Evolutionary conservation across 495 filamentous ascomycete genomes (phyloP).

Genomic region (Podospora conica): DNA sequence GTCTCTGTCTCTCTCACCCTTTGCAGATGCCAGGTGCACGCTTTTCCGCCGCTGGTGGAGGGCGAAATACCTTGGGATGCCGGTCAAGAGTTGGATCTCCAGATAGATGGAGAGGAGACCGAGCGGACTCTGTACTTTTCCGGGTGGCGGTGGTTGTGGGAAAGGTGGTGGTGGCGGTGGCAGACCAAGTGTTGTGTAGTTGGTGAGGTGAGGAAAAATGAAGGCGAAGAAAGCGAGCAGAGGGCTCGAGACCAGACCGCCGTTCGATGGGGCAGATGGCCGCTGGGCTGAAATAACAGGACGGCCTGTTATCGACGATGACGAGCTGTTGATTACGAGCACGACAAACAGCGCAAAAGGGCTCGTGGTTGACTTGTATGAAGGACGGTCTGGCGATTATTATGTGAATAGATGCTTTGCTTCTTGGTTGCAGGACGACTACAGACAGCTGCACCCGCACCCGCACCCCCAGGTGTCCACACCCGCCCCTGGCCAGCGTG

Average conservation of each 20-base stretch:
- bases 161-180: background rate
- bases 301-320: background rate
- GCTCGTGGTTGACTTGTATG: background rate
- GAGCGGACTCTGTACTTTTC: background rate
- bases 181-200: background rate
- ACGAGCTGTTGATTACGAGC: background rate
- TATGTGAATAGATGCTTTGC: background rate
- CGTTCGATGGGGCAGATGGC: background rate
- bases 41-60: background rate
- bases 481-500: too few species aligned
- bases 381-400: background rate
- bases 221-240: background rate
- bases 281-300: background rate
- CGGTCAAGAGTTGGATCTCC: background rate
- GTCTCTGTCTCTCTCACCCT: background rate
- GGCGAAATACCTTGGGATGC: background rate
- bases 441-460: background rate
- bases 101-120: background rate
- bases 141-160: background rate
- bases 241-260: background rate
- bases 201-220: background rate
- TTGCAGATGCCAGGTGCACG: background rate
- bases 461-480: too few species aligned
- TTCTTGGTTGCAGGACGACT: background rate
- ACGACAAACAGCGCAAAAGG: background rate